Evolutionary conservation across 768 basidiomycete genomes (phyloP), one percentile per base, ranked within the genome.

Genomic region (Exsudoporus frostii): DNA sequence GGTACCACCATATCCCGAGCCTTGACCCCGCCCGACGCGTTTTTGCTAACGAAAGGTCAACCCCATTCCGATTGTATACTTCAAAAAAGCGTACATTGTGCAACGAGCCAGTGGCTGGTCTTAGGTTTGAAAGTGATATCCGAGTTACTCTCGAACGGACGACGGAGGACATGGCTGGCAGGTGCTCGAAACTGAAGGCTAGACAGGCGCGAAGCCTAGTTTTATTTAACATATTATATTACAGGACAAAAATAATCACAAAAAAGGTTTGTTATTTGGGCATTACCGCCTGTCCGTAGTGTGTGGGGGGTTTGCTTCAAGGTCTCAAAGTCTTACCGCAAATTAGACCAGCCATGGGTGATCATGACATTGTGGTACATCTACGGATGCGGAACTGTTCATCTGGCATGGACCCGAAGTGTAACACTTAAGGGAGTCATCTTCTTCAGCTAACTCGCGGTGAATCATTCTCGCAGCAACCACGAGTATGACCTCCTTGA

Each of bases 21-120:
- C 91, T 74, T 92, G 89, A 65, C 96, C 96, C 65, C 96, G 79
- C 65, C 97, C 96, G 25, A 94, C 81, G 67, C 96, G 91, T 85
- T 93, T 92, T 87, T 88, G 86, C 92, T 95, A 61, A 50, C 54
- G 43, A 41, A 50, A 63, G 33, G 56, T 57, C 36, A 52, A 22
- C 34, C 55, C 47, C 9, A 25, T 33, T 44, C 38, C 9, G 19
- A n/a, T 10, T 36, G 36, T 8, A 44, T 17, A 45, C 8, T 15
- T 40, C n/a, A n/a, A 29, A 1, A 24, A 19, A 48, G 22, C 77
- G 42, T 55, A 88, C 90, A 57, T 80, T 81, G 50, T 88, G 84
- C 50, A 83, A 79, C 8, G 90, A 88, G 19, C 85, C 82, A 7
- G 69, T 76, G 5, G 86, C 81, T n/a, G 90, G 87, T 40, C 75